Evolutionary conservation across 352 stramenopile species (phyloP).

Genomic region (Globisporangium perplexum): DNA sequence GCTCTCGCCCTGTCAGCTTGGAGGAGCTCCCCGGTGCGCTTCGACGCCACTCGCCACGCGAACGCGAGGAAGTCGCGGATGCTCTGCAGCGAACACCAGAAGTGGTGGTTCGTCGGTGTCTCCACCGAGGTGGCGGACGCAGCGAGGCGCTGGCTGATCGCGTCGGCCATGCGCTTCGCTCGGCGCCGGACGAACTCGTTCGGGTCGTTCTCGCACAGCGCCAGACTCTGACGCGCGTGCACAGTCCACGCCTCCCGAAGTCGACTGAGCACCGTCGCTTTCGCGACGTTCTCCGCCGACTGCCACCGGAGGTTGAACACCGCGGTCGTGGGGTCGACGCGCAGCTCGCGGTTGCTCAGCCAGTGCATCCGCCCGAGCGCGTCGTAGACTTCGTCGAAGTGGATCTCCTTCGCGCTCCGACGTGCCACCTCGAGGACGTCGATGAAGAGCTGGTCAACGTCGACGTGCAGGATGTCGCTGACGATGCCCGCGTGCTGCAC

Average conservation of each 20-base stretch:
- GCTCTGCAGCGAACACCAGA: conserved; percentile 18
- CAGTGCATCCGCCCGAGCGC: conserved; percentile 21
- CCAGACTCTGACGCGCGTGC: conserved; percentile 24
- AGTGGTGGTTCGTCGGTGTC: neutral
- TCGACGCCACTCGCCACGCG: conserved; percentile 32
- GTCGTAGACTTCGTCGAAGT: conserved; percentile 33
- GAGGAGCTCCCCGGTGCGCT: conserved; percentile 15
- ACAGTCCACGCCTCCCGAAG: conserved; percentile 30
- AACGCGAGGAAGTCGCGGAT: conserved; percentile 40
- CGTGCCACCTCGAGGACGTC: conserved; percentile 19
- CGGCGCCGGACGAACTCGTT: conserved; percentile 43
- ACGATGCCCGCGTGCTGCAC: conserved; percentile 33
- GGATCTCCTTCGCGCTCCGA: conserved; percentile 21
- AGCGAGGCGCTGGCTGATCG: conserved; percentile 16
- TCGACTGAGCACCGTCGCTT: neutral
- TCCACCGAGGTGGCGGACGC: neutral
- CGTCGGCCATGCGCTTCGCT: conserved; percentile 14
- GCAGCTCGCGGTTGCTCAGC: conserved; percentile 23
- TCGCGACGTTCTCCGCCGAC: conserved; percentile 1
- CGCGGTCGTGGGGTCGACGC: conserved; percentile 14
- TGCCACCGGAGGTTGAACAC: conserved; percentile 15
- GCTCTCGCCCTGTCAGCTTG: neutral
- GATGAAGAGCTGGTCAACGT: conserved; percentile 40
- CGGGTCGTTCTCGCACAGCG: conserved; percentile 44
- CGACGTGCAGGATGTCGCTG: conserved; percentile 18